Percentiles rank a stretch among this genome's conserved stretches.
Conservation (phyloP, 164 flowering plant genomes). For the Liriodendron chinense region DNA sequence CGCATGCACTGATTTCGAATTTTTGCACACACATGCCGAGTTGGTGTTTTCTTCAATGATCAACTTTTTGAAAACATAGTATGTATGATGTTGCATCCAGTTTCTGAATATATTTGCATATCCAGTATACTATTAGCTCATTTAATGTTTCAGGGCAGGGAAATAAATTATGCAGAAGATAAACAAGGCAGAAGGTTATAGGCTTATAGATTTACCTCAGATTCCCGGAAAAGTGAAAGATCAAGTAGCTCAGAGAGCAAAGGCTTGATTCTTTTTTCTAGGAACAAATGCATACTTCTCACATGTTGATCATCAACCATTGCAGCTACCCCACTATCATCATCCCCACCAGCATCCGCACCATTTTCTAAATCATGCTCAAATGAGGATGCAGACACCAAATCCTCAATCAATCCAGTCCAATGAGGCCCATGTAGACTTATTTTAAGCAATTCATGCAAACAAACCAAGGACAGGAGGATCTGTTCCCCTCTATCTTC, state of each 20-base stretch:
- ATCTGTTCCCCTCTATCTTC: conserved; percentile 49
- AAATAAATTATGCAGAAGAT: no score
- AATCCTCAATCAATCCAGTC: conserved; percentile 42
- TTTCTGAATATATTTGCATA: background rate
- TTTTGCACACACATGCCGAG: background rate
- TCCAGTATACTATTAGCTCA: no score
- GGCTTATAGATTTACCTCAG: conserved; percentile 46
- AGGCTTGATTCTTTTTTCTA: conserved; percentile 50
- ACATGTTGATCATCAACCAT: conserved; percentile 33
- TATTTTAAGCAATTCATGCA: conserved; percentile 52
- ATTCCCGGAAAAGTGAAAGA: conserved; percentile 39
- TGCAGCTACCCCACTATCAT: conserved; percentile 28
- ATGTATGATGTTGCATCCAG: background rate
- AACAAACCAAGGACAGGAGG: conserved; percentile 50
- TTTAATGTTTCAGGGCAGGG: no score
- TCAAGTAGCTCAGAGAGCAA: conserved; percentile 56
- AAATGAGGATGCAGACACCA: conserved; percentile 33
- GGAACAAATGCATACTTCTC: conserved; percentile 37
- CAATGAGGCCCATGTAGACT: conserved; percentile 23
- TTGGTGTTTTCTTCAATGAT: background rate
- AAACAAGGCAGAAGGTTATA: no score
- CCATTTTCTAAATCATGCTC: conserved; percentile 19
- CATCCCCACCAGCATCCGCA: conserved; percentile 14
- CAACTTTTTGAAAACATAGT: background rate
- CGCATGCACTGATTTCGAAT: background rate